Base-by-base conservation (phyloP, 192 early-diverging fungal genomes). In the Borealophlyctis nickersoniae region DNA sequence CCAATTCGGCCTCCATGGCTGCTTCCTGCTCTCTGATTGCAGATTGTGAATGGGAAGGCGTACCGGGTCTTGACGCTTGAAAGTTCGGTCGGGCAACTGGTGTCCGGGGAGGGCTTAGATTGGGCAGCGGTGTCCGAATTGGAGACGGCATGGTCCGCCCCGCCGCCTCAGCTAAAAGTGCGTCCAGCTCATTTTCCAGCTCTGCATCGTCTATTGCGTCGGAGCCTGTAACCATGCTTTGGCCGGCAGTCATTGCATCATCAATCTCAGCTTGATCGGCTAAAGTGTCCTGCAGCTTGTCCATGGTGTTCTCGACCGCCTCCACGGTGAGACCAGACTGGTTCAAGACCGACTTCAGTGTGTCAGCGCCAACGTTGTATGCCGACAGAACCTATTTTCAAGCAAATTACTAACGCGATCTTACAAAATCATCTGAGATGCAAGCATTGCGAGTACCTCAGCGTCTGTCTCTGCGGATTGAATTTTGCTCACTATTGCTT, bases 251-350 rank as follows among this genome's bases (percentile, higher is more conserved):
- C 54, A 89, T 74, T 0, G 83, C 84, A 27, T 79, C 61, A 14
- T 89, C 86, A 24, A 87, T 79, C 58, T 88, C 82, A 24, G 73
- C 56, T 29, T 88, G 85, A 58, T 85, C 85, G 22, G 81, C 80
- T 36, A 88, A 72, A 0, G 72, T 66, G 22, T 88, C 86, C 27
- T 79, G 72, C 23, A 89, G 51, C 19, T 68, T 78, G 49, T 85
- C 83, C 81, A 88, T 86, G 22, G 82, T 78, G 22, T 67, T 60
- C n/a, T 86, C 81, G 4, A 89, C 81, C 0, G 63, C 60, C 22
- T 86, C 77, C 22, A 62, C 50, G 9, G 71, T 79, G 0, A 89
- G 62, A 4, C 77, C 69, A 26, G 71, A 68, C 23, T 52, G 60
- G 0, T 58, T 65, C 54, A 89, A 65, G 9, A 88, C 64, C 23